Percentiles rank a stretch among this genome's conserved stretches.
phyloP scores from a whole-genome alignment of 257 asterid genomes.

The Agastache rugosa region DNA sequence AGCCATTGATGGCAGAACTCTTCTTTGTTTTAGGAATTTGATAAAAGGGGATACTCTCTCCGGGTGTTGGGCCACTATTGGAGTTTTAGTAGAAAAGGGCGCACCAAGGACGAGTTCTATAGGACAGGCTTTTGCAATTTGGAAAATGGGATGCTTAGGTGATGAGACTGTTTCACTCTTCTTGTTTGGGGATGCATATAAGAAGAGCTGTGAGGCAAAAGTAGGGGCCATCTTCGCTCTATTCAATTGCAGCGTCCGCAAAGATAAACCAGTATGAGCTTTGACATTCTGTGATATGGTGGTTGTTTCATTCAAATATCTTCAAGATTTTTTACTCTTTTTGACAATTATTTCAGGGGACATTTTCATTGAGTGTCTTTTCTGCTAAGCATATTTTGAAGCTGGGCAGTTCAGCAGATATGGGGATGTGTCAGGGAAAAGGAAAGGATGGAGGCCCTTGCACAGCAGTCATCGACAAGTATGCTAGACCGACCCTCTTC shows the following conservation, averaged over 20 bases:
- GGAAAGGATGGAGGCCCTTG: conserved; percentile 74
- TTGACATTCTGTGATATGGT: conserved; percentile 15
- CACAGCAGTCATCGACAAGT: conserved; percentile 71
- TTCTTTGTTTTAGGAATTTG: conserved; percentile 53
- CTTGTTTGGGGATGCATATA: conserved; percentile 92
- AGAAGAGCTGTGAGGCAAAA: conserved; percentile 67
- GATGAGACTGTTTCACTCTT: conserved; percentile 69
- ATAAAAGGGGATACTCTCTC: conserved; percentile 77
- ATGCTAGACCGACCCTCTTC: conserved; percentile 33
- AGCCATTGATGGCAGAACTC: conserved; percentile 25
- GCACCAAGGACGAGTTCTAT: conserved; percentile 77
- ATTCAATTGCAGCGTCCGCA: conserved; percentile 76
- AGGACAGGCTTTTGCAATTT: conserved; percentile 74
- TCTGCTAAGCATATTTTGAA: conserved; percentile 74
- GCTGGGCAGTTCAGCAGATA: conserved; percentile 81
- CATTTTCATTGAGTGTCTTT: conserved; percentile 78
- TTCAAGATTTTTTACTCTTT: conserved; percentile 18
- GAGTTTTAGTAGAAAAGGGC: conserved; percentile 75
- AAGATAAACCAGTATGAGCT: conserved; percentile 67
- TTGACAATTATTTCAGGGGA: conserved; percentile 57
- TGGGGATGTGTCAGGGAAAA: conserved; percentile 81
- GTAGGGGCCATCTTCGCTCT: conserved; percentile 73
- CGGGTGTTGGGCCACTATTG: conserved; percentile 97
- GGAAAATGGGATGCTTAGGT: conserved; percentile 84
- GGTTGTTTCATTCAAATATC: conserved; percentile 9